These are phyloP conservation scores for Cercospora sp. DNA, from an alignment of 2,329 filamentous ascomycete species.

Conservation along the genomic window DNA sequence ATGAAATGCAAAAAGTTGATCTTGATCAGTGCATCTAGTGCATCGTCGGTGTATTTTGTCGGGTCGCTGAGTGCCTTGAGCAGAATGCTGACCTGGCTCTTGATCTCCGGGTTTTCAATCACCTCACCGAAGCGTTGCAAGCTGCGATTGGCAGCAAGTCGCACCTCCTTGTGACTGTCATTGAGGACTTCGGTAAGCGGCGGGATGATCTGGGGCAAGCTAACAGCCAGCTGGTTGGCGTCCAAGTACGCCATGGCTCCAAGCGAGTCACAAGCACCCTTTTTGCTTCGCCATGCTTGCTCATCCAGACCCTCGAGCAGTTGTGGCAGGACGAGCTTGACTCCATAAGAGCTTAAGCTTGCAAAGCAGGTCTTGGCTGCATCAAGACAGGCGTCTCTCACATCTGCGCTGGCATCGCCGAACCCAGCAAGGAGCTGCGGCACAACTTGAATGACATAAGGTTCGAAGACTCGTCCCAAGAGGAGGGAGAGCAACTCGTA, in stretches of 20 bases:
- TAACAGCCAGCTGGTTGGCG: slow-evolving; percentile 87
- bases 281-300: slow-evolving; percentile 96
- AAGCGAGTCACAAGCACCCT: slow-evolving; percentile 92
- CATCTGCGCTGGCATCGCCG: slow-evolving; percentile 82
- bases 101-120: slow-evolving; percentile 96
- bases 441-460: slow-evolving; percentile 93
- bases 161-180: slow-evolving; percentile 97
- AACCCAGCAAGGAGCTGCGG: slow-evolving; percentile 87
- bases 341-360: slow-evolving; percentile 89
- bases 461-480: slow-evolving; percentile 86
- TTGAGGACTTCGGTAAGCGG: slow-evolving; percentile 91
- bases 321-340: slow-evolving; percentile 90
- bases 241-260: slow-evolving; percentile 99
- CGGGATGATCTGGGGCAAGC: slow-evolving; percentile 93
- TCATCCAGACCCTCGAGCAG: slow-evolving; percentile 91
- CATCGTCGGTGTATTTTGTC: slow-evolving; percentile 94
- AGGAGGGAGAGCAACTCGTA: slow-evolving; percentile 88
- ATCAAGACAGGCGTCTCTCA: slow-evolving; percentile 88
- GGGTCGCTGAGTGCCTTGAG: slow-evolving; percentile 96
- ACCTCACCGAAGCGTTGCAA: slow-evolving; percentile 98
- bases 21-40: slow-evolving; percentile 90
- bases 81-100: slow-evolving; percentile 83
- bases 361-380: slow-evolving; percentile 93
- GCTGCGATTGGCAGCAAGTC: slow-evolving; percentile 87
- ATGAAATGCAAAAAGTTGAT: slow-evolving; percentile 98